Evolutionary conservation across 192 early-diverging fungal species (phyloP).

Genomic region (Coemansia sp.): DNA sequence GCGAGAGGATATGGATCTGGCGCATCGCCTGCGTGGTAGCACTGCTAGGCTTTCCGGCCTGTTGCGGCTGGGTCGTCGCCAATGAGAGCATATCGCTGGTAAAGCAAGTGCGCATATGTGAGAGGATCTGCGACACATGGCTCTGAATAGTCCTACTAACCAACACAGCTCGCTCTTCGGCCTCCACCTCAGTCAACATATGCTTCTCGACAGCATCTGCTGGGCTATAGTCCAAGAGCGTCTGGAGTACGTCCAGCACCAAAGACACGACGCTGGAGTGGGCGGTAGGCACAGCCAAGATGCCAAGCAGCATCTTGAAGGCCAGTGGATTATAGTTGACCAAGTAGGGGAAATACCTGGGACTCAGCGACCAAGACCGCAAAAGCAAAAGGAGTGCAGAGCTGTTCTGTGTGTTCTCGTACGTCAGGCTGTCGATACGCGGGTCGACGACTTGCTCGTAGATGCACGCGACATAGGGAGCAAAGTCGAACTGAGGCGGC

Average conservation of each 20-base stretch:
- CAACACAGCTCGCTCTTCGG: slow-evolving; percentile 20
- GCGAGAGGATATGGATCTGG: slow-evolving; percentile 79
- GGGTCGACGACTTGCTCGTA: slow-evolving; percentile 71
- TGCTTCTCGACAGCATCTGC: slow-evolving; percentile 53
- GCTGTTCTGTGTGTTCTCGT: slow-evolving; percentile 89
- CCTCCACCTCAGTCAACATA: slow-evolving; percentile 29
- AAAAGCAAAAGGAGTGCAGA: slow-evolving; percentile 81
- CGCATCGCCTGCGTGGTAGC: slow-evolving; percentile 65
- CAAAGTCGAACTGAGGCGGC: slow-evolving; percentile 73
- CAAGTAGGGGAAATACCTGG: slow-evolving; percentile 69
- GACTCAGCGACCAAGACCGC: slow-evolving; percentile 71
- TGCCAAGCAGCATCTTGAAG: slow-evolving; percentile 69
- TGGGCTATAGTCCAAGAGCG: slow-evolving; percentile 59
- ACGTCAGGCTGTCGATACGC: slow-evolving; percentile 68
- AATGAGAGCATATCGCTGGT: slow-evolving; percentile 6
- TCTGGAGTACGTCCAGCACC: slow-evolving; percentile 77
- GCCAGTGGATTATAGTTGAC: slow-evolving; percentile 64
- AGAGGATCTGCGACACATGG: slow-evolving; percentile 43
- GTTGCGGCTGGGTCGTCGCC: slow-evolving; percentile 1
- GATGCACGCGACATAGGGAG: slow-evolving; percentile 74
- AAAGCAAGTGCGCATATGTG: slow-evolving; percentile 54
- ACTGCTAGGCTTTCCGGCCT: slow-evolving; percentile 35
- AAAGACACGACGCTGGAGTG: slow-evolving; percentile 69
- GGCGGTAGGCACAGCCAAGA: slow-evolving; percentile 81
- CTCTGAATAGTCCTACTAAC: slow-evolving; percentile 21